Evolutionary conservation across 148 eudicot species (phyloP).

Genomic region (Camellia japonica): DNA sequence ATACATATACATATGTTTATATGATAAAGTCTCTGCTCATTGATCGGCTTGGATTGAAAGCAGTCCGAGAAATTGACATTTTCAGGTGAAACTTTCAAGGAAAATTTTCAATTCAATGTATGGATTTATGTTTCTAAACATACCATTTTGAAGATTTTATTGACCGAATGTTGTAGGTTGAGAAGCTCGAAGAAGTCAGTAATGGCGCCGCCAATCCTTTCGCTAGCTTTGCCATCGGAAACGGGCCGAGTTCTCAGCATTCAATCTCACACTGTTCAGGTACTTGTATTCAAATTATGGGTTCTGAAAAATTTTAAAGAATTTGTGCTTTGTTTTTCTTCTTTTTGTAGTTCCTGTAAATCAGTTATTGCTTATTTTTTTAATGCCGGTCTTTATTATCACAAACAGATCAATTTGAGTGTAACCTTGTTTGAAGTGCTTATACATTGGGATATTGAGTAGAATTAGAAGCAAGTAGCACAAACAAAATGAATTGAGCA

Average conservation of each 20-base stretch:
- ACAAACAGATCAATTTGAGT: not conserved
- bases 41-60: conserved; percentile 12
- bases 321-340: no score
- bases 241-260: conserved; percentile 97
- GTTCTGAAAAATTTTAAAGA: not conserved
- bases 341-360: no score
- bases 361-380: not conserved
- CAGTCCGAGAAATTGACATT: conserved; percentile 3
- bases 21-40: conserved; percentile 12
- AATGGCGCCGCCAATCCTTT: conserved; percentile 81
- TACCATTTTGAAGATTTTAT: not conserved
- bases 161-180: conserved; percentile 17
- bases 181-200: conserved; percentile 31
- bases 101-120: not conserved
- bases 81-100: conserved; percentile 24
- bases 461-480: no score
- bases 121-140: not conserved
- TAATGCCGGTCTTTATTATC: no score
- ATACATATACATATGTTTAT: not conserved
- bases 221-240: conserved; percentile 79
- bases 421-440: not conserved
- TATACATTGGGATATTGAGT: not conserved
- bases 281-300: conserved; percentile 12
- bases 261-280: conserved; percentile 99
- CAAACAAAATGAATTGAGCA: not conserved